These are phyloP conservation scores for Trifolium pratense DNA, from an alignment of 306 rosid species.

Conservation along the genomic window DNA sequence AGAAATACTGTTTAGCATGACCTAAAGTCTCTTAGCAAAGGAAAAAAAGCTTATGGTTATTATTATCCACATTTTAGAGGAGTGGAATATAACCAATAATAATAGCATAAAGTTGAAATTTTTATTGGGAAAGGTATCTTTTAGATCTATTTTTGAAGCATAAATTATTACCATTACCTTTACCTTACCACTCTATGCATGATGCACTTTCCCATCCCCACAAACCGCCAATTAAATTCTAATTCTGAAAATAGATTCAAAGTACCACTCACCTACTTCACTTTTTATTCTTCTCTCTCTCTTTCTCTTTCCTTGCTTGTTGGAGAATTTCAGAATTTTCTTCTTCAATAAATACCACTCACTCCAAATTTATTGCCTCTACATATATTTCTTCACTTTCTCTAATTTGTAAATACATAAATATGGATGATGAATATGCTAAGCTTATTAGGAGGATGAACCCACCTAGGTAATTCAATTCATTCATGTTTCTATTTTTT, in stretches of 20 bases:
- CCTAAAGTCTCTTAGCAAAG: too few relatives aligned
- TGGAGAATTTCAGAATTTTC: constrained; percentile 30
- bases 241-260: constrained; percentile 24
- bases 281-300: constrained; percentile 30
- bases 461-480: constrained; percentile 43
- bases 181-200: too few relatives aligned
- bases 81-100: too few relatives aligned
- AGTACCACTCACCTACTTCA: constrained; percentile 37
- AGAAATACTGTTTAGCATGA: too few relatives aligned
- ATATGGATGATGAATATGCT: constrained; percentile 55
- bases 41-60: neutral
- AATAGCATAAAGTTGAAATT: neutral
- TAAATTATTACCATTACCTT: neutral
- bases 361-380: neutral
- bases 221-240: constrained; percentile 11
- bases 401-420: neutral
- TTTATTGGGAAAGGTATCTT: neutral
- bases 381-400: constrained; percentile 19
- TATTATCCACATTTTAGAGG: neutral
- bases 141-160: neutral
- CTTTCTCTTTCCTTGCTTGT: constrained; percentile 27
- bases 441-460: constrained; percentile 57
- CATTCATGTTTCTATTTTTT: neutral
- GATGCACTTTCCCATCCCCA: neutral
- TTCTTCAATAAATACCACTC: constrained; percentile 1